Percentiles rank a stretch among this genome's conserved stretches.
Conservation (phyloP, 495 filamentous ascomycete species). For the Aspergillus hancockii region DNA sequence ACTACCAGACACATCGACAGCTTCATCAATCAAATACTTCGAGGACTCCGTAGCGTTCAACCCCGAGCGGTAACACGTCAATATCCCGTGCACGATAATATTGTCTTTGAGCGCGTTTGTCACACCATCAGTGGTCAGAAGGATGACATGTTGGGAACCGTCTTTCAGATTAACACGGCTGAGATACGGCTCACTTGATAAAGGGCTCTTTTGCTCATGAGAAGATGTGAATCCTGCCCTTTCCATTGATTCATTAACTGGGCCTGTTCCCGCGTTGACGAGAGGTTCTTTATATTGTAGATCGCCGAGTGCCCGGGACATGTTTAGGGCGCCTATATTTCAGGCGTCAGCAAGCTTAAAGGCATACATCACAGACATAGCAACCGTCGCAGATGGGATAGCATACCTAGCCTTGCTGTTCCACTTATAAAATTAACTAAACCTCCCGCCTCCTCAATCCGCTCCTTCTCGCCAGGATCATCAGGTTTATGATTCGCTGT, state of each 20-base stretch:
- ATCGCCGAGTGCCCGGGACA: constrained; percentile 47
- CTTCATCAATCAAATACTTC: constrained; percentile 1
- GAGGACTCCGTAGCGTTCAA: constrained; percentile 3
- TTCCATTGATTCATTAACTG: not conserved
- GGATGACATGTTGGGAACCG: constrained; percentile 6
- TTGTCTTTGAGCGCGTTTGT: constrained; percentile 11
- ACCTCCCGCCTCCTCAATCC: constrained; percentile 42
- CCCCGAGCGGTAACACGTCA: constrained; percentile 1
- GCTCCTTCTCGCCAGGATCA: constrained; percentile 29
- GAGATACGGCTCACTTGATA: constrained; percentile 5
- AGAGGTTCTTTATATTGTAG: constrained; percentile 46
- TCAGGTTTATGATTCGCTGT: constrained; percentile 41
- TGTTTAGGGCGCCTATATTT: constrained; percentile 36
- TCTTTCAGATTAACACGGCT: not conserved
- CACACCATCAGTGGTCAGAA: constrained; percentile 14
- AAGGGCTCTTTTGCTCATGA: not conserved
- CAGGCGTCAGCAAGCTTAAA: too few relatives aligned
- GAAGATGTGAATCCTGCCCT: not conserved
- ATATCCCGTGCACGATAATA: not conserved
- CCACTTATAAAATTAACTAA: constrained; percentile 28
- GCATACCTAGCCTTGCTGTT: constrained; percentile 35
- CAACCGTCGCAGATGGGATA: too few relatives aligned
- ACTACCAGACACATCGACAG: not conserved
- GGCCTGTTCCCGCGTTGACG: constrained; percentile 21
- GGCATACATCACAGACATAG: too few relatives aligned